Evolutionary conservation across 2,329 filamentous ascomycete species (phyloP).

Genomic region (Raffaelea ambrosiae): DNA sequence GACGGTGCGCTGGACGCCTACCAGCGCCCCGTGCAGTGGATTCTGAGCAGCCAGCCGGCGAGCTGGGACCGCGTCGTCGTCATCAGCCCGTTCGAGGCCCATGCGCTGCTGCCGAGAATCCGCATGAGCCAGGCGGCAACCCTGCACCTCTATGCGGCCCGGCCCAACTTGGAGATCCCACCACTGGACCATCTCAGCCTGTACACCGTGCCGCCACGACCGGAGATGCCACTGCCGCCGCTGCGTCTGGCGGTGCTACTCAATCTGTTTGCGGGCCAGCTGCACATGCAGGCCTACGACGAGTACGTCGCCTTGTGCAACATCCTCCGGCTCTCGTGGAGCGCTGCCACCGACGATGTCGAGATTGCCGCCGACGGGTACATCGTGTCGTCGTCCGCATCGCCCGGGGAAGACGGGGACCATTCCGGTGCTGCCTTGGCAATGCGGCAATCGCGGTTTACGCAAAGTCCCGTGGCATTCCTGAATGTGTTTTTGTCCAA

Average conservation of each 20-base stretch:
- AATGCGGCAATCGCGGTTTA: not conserved
- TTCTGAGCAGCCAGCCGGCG: slow-evolving; percentile 28
- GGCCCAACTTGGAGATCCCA: slow-evolving; percentile 25
- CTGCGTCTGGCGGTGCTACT: slow-evolving; percentile 34
- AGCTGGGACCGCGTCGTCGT: slow-evolving; percentile 32
- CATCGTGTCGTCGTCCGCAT: slow-evolving; percentile 25
- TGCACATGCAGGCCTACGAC: slow-evolving; percentile 47
- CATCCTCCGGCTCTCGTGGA: slow-evolving; percentile 39
- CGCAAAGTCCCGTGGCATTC: slow-evolving; percentile 27
- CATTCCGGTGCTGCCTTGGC: not conserved
- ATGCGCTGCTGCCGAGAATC: slow-evolving; percentile 37
- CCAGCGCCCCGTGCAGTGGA: slow-evolving; percentile 45
- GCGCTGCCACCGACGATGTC: slow-evolving; percentile 7
- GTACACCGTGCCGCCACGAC: slow-evolving; percentile 26
- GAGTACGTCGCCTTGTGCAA: slow-evolving; percentile 47
- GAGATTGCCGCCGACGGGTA: not conserved
- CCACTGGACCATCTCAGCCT: slow-evolving; percentile 38
- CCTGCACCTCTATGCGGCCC: slow-evolving; percentile 44
- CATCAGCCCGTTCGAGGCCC: slow-evolving; percentile 53
- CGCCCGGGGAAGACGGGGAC: slow-evolving; percentile 5
- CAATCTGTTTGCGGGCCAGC: slow-evolving; percentile 59
- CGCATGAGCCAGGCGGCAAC: slow-evolving; percentile 17
- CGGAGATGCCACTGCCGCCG: slow-evolving; percentile 10
- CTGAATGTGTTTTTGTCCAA: slow-evolving; percentile 25
- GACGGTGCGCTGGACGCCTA: slow-evolving; percentile 19